These are phyloP conservation scores for Malassezia equina DNA, from an alignment of 1,284 basidiomycete species.

Conservation along the genomic window DNA sequence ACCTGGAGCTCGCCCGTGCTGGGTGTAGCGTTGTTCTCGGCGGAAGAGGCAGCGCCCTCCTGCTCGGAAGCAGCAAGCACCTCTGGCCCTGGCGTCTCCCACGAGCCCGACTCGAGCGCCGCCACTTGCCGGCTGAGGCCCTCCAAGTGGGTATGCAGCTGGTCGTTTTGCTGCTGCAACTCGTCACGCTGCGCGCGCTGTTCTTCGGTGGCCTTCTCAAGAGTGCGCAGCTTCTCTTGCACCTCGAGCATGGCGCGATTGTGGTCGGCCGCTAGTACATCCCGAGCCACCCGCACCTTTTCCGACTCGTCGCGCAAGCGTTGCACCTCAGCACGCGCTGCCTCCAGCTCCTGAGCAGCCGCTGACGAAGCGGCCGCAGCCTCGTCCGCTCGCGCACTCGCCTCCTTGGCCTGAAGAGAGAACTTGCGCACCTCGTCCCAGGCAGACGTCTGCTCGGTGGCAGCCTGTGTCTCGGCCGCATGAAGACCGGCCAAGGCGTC, in stretches of 20 bases:
- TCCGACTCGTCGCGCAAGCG: slow-evolving; percentile 23
- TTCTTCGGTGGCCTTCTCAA: slow-evolving; percentile 67
- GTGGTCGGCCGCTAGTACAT: slow-evolving; percentile 58
- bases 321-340: slow-evolving; percentile 46
- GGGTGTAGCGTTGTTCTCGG: slow-evolving; percentile 45
- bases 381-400: slow-evolving; percentile 64
- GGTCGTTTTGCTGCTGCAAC: slow-evolving; percentile 63
- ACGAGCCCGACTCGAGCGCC: slow-evolving; percentile 51
- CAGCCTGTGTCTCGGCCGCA: slow-evolving; percentile 31
- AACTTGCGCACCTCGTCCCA: slow-evolving; percentile 50
- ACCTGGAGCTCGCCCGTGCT: slow-evolving; percentile 56
- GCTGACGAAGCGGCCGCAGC: slow-evolving; percentile 58
- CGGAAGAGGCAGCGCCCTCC: slow-evolving; percentile 52
- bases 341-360: slow-evolving; percentile 63
- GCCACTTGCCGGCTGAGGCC: slow-evolving; percentile 71
- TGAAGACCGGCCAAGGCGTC: slow-evolving; percentile 40
- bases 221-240: slow-evolving; percentile 63
- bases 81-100: slow-evolving; percentile 43
- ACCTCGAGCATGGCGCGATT: slow-evolving; percentile 70
- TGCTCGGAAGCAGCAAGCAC: slow-evolving; percentile 40
- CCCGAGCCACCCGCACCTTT: slow-evolving; percentile 50
- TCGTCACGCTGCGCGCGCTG: slow-evolving; percentile 63
- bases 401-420: slow-evolving; percentile 64
- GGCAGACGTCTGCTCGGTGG: slow-evolving; percentile 55
- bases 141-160: slow-evolving; percentile 74